Evolutionary conservation across 345 rosid genomes (phyloP), one percentile per base, ranked within the genome.

Genomic region (Capsella bursapastoris): DNA sequence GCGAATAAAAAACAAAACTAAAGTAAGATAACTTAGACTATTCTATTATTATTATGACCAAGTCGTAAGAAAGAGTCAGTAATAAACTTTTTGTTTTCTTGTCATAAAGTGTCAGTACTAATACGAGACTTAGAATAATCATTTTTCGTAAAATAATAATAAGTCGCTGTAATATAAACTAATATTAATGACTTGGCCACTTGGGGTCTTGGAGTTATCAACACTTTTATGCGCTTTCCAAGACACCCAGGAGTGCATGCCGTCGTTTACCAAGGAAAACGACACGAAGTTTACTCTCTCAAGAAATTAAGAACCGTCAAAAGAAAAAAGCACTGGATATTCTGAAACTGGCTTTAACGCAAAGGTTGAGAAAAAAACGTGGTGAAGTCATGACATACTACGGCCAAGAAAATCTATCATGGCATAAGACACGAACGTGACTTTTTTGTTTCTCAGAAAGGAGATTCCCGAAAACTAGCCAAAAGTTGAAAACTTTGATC

Each of bases 1-100:
- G 82, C 78, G 76, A 15, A 49, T 41, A 34, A 4, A 22, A 71
- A 6, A 57, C 7, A 57, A 48, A 57, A 48, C 16, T 10, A 10
- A 34, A 43, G 29, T 38, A 38, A 35, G 5, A 51, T 29, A 3
- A 0, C 15, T 28, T 45, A 22, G 6, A 35, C 0, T 22, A 45
- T 22, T 22, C 13, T 16, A 35, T 2, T 6, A 6, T 2, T 37
- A 12, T 44, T 47, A 27, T 29, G 7, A 10, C 52, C 40, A 29
- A 71, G 40, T 41, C 18, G 0, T 31, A 8, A 9, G 25, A 53
- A 34, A 35, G 22, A 51, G 47, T 13, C 5, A 5, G 16, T 65
- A 18, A 14, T 22, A 22, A 22, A 49, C 25, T 8, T 8, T 37
- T 6, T 22, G 50, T 22, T 32, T 22, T 37, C 9, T 13, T 13